A percentile compares a stretch with the other conserved stretches of the same genome.
Evolutionary conservation across 2,329 filamentous ascomycete species (phyloP).

Genomic region (Cephalotrichum gorgonifer): DNA sequence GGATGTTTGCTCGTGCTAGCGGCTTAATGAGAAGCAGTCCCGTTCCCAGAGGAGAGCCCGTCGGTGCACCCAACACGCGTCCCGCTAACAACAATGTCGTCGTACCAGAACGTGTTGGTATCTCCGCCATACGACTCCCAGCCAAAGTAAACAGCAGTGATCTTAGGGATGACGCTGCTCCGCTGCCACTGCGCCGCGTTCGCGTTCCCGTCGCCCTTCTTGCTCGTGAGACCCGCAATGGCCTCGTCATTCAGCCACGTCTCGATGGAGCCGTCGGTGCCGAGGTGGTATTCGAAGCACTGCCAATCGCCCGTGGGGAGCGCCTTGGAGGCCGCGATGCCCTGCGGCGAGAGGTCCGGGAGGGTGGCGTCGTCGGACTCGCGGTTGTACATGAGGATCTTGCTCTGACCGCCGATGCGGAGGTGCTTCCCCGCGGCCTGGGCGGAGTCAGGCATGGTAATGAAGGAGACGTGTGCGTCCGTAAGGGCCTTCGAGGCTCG

Average conservation of each 20-base stretch:
- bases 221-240: slow-evolving; percentile 39
- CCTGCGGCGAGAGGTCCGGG: slow-evolving; percentile 48
- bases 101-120: slow-evolving; percentile 52
- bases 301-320: slow-evolving; percentile 42
- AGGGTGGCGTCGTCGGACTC: slow-evolving; percentile 53
- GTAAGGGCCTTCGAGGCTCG: slow-evolving; percentile 48
- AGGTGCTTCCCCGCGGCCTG: slow-evolving; percentile 48
- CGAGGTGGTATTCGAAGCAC: slow-evolving; percentile 53
- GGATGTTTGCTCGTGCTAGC: too few relatives aligned
- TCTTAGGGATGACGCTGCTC: slow-evolving; percentile 36
- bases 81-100: slow-evolving; percentile 41
- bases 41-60: too few relatives aligned
- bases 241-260: slow-evolving; percentile 47
- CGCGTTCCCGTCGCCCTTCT: slow-evolving; percentile 33
- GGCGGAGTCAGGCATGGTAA: slow-evolving; percentile 50
- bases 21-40: too few relatives aligned
- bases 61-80: slow-evolving; percentile 35
- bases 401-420: slow-evolving; percentile 49
- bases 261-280: slow-evolving; percentile 46
- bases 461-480: slow-evolving; percentile 49
- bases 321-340: slow-evolving; percentile 41
- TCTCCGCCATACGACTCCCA: slow-evolving; percentile 55
- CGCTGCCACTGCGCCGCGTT: slow-evolving; percentile 44
- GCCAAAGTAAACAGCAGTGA: slow-evolving; percentile 48
- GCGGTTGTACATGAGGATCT: slow-evolving; percentile 55